Base-by-base conservation (phyloP, 2,329 filamentous ascomycete genomes). In the Pleurostoma richardsiae region DNA sequence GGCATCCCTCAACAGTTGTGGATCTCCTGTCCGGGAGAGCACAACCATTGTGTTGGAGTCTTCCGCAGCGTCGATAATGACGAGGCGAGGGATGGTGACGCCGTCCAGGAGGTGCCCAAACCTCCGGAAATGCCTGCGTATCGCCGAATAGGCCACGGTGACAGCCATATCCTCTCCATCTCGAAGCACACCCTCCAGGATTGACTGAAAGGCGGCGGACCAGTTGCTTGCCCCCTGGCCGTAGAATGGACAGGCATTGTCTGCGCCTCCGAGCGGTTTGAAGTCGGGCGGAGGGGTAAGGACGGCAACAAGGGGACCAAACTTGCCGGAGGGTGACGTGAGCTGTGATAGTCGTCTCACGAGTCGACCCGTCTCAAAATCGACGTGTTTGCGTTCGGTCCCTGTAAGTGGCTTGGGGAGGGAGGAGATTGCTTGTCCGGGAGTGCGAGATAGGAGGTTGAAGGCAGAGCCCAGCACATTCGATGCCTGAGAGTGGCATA, bases 151-250 rank as follows among this genome's bases (percentile, higher is more conserved):
- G 4, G 73, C 73, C n/a, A 85, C 64, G 28, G 74, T 71, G 4
- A 85, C 69, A 1, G 72, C 70, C 65, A 79, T 71, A 52, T 83
- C 80, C 57, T 85, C 81, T 1, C 73, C 79, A 51, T 85, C 82
- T 7, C 79, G 67, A 19, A 85, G 59, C 3, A 79, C 64, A 1
- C 69, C 69, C 52, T 85, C 81, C 6, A 84, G 58, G 46, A 85
- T 61, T 3, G 69, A 65, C 38, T 78, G 71, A 46, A 85, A 85
- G 1, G 79, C 77, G 30, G 71, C 65, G 1, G 70, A 70, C 82
- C 82, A 85, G 2, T 69, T 72, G 5, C 59, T 59, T 61, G 39
- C 64, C 66, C 44, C 56, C 42, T 27, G 36, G 10, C 19, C 36
- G 1, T 45, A 50, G 8, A 31, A 33, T 10, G 43, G 39, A 29